Conservation (phyloP, 164 flowering plant genomes). For the Cinnamomum chago region DNA sequence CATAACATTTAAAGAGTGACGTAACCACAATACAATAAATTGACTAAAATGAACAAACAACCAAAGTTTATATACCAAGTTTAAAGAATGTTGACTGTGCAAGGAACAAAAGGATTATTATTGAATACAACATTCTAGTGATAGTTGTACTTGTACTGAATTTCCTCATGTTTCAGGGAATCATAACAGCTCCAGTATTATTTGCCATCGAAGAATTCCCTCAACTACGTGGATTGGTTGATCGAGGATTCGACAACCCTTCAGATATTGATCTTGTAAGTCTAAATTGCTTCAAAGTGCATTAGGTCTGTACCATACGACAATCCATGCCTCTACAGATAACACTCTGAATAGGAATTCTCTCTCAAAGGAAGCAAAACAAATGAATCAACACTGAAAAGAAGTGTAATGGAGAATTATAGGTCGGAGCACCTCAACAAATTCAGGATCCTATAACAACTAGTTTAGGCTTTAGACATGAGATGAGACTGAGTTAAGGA, state of each 20-base stretch:
- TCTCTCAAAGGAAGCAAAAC: no score
- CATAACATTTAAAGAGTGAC: no score
- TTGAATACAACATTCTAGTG: not conserved
- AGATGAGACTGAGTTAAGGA: no score
- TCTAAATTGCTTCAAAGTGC: not conserved
- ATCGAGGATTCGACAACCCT: conserved; percentile 65
- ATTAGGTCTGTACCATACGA: not conserved
- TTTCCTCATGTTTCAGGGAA: conserved; percentile 16
- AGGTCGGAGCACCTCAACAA: no score
- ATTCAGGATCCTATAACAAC: not conserved
- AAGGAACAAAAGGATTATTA: not conserved
- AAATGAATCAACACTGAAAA: no score
- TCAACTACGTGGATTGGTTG: conserved; percentile 60
- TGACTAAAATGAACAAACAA: no score
- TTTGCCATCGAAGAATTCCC: conserved; percentile 96
- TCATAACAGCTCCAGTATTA: conserved; percentile 82
- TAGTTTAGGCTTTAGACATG: no score
- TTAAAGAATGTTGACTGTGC: not conserved
- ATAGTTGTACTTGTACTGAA: not conserved
- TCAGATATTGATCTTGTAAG: conserved; percentile 79
- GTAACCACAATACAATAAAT: no score
- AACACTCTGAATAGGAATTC: no score
- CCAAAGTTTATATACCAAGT: no score
- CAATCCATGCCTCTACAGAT: no score
- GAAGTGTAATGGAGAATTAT: no score